Conservation (phyloP, 805 yeast species). For the Suhomyces sp. region DNA sequence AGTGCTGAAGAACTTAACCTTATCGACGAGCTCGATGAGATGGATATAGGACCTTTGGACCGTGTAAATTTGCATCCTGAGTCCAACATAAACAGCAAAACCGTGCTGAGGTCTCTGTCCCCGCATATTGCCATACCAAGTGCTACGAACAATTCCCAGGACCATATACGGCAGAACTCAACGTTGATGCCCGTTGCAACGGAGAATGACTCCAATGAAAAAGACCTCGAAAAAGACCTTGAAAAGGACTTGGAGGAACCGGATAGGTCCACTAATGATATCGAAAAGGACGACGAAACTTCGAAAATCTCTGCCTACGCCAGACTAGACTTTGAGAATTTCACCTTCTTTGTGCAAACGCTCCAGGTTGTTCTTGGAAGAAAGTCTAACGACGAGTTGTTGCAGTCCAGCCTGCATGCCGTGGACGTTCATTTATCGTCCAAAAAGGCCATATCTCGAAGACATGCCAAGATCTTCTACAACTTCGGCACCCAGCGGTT, state of each 20-base stretch:
- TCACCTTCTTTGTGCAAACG: slow-evolving; percentile 94
- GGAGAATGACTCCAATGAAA: slow-evolving; percentile 7
- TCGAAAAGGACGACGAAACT: slow-evolving; percentile 10
- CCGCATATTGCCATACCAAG: slow-evolving; percentile 6
- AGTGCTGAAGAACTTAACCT: not conserved
- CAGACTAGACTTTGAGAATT: slow-evolving; percentile 83
- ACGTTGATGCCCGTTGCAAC: slow-evolving; percentile 16
- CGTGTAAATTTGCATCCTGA: slow-evolving; percentile 2
- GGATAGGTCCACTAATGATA: slow-evolving; percentile 4
- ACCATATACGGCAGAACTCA: slow-evolving; percentile 16
- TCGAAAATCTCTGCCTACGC: slow-evolving; percentile 60
- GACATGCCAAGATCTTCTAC: slow-evolving; percentile 94
- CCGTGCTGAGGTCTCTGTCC: slow-evolving; percentile 16
- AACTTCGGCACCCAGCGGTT: slow-evolving; percentile 95
- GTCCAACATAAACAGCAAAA: slow-evolving; percentile 5
- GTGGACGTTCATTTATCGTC: slow-evolving; percentile 92
- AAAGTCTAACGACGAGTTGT: slow-evolving; percentile 50
- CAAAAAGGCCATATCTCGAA: slow-evolving; percentile 87
- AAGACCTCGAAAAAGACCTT: slow-evolving; percentile 4
- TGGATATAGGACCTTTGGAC: slow-evolving; percentile 14
- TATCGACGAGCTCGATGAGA: slow-evolving; percentile 6
- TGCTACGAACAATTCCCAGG: not conserved
- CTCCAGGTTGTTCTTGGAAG: slow-evolving; percentile 93
- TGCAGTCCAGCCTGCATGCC: slow-evolving; percentile 65
- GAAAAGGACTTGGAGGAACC: slow-evolving; percentile 8